A percentile compares a stretch with the other conserved stretches of the same genome.
These are phyloP conservation scores for Apiospora kogelbergensis DNA, from an alignment of 2,329 filamentous ascomycete genomes.

Conservation along the genomic window DNA sequence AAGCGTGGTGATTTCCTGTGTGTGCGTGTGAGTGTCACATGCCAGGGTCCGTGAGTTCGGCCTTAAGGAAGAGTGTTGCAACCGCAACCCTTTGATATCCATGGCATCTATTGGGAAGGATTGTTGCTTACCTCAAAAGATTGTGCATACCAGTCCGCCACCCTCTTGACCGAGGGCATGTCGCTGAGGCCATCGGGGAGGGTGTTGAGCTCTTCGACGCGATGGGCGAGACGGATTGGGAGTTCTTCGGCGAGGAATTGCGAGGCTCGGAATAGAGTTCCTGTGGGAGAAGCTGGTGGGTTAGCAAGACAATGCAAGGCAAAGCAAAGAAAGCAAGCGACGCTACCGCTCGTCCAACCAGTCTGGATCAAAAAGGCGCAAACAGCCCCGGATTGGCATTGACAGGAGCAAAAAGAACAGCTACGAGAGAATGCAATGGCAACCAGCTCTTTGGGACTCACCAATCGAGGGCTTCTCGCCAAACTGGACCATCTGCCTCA, in stretches of 20 bases:
- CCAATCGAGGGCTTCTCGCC: conserved; percentile 90
- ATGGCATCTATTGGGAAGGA: not conserved
- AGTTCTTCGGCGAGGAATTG: conserved; percentile 98
- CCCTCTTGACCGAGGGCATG: conserved; percentile 94
- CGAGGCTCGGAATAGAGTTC: conserved; percentile 93
- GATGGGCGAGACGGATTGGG: conserved; percentile 92
- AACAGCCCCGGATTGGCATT: conserved; percentile 10
- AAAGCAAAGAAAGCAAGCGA: not conserved
- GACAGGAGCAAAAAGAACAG: too few species aligned
- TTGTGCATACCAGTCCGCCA: conserved; percentile 98
- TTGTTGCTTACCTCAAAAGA: conserved; percentile 82
- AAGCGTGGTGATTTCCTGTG: conserved; percentile 86
- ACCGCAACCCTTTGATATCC: not conserved
- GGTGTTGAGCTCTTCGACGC: conserved; percentile 89
- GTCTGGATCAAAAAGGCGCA: not conserved
- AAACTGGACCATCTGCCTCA: conserved; percentile 99
- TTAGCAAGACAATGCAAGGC: conserved; percentile 12
- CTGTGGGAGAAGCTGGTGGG: conserved; percentile 42
- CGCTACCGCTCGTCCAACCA: not conserved
- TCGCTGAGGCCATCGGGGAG: conserved; percentile 95
- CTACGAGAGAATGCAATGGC: conserved; percentile 10
- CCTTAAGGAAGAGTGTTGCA: not conserved
- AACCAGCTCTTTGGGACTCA: conserved; percentile 40
- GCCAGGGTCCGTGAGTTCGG: conserved; percentile 19
- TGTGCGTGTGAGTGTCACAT: conserved; percentile 19